phyloP scores from a whole-genome alignment of 192 early-diverging fungal genomes.

The Gonapodya prolifera region DNA sequence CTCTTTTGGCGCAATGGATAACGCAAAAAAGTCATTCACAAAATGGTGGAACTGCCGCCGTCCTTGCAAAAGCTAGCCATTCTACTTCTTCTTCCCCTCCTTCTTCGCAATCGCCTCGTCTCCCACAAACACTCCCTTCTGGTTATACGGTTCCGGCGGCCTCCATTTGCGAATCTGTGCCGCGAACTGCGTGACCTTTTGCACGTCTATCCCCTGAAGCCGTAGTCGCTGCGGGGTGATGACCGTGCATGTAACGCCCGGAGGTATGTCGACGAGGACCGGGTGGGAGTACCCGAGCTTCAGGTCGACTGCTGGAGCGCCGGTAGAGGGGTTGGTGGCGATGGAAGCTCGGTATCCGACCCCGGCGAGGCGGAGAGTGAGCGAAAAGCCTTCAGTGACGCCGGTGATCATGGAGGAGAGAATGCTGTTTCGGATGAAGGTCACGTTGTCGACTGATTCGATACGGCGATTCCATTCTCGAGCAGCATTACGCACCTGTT shows the following conservation, averaged over 20 bases:
- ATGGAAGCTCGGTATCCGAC: constrained; percentile 87
- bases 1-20: too few relatives aligned
- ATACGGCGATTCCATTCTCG: too few relatives aligned
- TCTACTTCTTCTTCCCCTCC: constrained; percentile 80
- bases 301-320: constrained; percentile 41
- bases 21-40: too few relatives aligned
- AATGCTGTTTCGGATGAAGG: too few relatives aligned
- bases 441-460: too few relatives aligned
- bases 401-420: constrained; percentile 77
- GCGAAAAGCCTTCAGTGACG: constrained; percentile 76
- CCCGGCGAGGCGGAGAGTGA: constrained; percentile 75
- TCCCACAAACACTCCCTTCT: constrained; percentile 97
- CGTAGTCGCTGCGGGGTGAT: constrained; percentile 79
- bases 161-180: constrained; percentile 80
- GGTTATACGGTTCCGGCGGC: constrained; percentile 96
- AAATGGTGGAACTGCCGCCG: too few relatives aligned
- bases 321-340: constrained; percentile 30
- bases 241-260: constrained; percentile 57
- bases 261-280: constrained; percentile 63
- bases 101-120: constrained; percentile 99
- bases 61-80: too few relatives aligned
- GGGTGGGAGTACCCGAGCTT: constrained; percentile 85
- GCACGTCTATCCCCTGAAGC: constrained; percentile 64
- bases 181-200: constrained; percentile 78
- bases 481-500: constrained; percentile 73